Evolutionary conservation across 345 rosid species (phyloP).

Genomic region (Lagerstroemia speciosa): DNA sequence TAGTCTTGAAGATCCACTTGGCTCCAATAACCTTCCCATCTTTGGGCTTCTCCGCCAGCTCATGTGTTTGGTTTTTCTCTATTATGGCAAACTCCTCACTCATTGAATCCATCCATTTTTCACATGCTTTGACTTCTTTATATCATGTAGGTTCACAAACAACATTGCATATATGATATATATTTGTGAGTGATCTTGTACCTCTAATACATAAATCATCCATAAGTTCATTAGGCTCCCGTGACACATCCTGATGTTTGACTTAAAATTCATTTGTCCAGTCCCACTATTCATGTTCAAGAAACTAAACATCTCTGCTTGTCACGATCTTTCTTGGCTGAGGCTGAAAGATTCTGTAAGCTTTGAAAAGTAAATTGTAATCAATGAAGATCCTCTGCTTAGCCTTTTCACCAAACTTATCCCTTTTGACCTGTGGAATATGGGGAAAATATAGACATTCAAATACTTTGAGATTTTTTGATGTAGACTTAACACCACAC

Average conservation of each 20-base stretch:
- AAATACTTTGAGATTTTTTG: neutral
- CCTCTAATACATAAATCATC: too few relatives aligned
- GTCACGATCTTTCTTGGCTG: neutral
- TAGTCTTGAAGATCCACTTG: neutral
- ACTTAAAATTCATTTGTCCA: neutral
- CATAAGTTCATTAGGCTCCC: too few relatives aligned
- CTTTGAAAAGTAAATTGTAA: slow-evolving; percentile 16
- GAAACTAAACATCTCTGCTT: neutral
- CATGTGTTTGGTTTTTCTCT: neutral
- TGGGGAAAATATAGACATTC: neutral
- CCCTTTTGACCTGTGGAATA: slow-evolving; percentile 22
- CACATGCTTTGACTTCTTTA: neutral
- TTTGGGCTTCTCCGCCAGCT: neutral
- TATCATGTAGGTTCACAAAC: neutral
- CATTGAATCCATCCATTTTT: slow-evolving; percentile 5
- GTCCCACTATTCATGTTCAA: neutral
- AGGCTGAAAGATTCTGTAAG: slow-evolving; percentile 14
- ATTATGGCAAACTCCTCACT: slow-evolving; percentile 9
- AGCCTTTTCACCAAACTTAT: slow-evolving; percentile 20
- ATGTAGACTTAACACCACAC: neutral
- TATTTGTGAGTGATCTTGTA: neutral
- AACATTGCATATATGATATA: neutral
- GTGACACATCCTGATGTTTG: neutral
- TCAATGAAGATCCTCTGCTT: neutral
- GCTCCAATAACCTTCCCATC: neutral